Conservation (phyloP, 2,329 filamentous ascomycete species). For the Gnomoniopsis smithogilvyi region DNA sequence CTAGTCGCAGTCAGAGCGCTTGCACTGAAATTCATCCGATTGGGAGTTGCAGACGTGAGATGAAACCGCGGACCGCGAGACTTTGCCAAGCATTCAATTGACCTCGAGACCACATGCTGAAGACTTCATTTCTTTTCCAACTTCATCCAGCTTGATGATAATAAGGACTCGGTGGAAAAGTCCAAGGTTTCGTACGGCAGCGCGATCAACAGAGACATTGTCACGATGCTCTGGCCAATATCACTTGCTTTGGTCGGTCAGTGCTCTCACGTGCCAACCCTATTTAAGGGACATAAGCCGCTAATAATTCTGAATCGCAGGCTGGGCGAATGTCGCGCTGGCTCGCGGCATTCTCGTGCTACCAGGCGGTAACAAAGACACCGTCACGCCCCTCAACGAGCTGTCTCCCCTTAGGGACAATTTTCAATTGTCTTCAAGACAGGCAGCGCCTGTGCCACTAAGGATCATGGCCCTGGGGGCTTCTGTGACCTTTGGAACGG, state of each 20-base stretch:
- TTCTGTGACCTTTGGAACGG: conserved; percentile 23
- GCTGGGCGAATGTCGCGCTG: conserved; percentile 1
- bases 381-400: conserved; percentile 1
- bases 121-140: too few relatives aligned
- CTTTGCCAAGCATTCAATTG: background rate
- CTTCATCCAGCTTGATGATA: too few relatives aligned
- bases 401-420: background rate
- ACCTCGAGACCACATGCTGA: too few relatives aligned
- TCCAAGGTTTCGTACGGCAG: background rate
- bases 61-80: background rate
- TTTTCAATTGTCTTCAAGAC: background rate
- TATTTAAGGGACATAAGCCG: background rate
- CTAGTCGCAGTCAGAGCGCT: background rate
- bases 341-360: conserved; percentile 5
- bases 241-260: conserved; percentile 3
- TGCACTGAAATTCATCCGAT: background rate
- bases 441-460: conserved; percentile 12
- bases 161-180: background rate
- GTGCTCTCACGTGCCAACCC: background rate
- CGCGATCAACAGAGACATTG: background rate
- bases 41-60: background rate
- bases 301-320: background rate
- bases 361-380: background rate
- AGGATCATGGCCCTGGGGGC: conserved; percentile 23
- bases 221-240: conserved; percentile 1